phyloP scores from a whole-genome alignment of 148 eudicot genomes.

The Euryodendron excelsum region DNA sequence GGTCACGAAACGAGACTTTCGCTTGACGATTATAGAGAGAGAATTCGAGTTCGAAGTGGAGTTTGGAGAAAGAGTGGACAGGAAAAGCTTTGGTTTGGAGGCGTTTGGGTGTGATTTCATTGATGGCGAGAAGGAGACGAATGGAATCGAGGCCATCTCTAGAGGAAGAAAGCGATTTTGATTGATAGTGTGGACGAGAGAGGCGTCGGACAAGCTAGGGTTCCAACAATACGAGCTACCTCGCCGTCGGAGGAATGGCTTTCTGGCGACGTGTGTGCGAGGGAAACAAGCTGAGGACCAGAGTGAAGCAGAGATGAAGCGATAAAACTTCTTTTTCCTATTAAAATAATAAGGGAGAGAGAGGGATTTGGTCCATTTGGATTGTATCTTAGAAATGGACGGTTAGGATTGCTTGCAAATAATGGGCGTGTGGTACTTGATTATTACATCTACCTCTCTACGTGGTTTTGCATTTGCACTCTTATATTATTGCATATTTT shows the following conservation, averaged over 20 bases:
- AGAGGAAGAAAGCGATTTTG: conserved; percentile 7
- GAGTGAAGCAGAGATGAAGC: background rate
- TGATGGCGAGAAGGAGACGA: conserved; percentile 19
- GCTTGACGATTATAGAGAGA: conserved; percentile 5
- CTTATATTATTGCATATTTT: background rate
- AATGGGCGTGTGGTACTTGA: background rate
- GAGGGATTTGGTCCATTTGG: background rate
- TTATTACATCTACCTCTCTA: background rate
- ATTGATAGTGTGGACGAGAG: background rate
- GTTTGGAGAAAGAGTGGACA: background rate
- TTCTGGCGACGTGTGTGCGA: conserved; percentile 1
- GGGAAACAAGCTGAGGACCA: conserved; percentile 14
- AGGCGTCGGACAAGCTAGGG: background rate
- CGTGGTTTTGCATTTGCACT: background rate
- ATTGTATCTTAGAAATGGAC: background rate
- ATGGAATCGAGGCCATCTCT: conserved; percentile 26
- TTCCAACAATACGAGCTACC: background rate
- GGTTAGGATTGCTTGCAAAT: background rate
- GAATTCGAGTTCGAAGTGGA: background rate
- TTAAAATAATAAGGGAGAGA: background rate
- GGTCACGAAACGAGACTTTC: background rate
- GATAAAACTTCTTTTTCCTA: background rate
- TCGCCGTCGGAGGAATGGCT: conserved; percentile 13
- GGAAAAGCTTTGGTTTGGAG: conserved; percentile 7
- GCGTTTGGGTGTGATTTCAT: conserved; percentile 26